phyloP scores from a whole-genome alignment of 768 basidiomycete genomes.

The Phylloporus sp. region DNA sequence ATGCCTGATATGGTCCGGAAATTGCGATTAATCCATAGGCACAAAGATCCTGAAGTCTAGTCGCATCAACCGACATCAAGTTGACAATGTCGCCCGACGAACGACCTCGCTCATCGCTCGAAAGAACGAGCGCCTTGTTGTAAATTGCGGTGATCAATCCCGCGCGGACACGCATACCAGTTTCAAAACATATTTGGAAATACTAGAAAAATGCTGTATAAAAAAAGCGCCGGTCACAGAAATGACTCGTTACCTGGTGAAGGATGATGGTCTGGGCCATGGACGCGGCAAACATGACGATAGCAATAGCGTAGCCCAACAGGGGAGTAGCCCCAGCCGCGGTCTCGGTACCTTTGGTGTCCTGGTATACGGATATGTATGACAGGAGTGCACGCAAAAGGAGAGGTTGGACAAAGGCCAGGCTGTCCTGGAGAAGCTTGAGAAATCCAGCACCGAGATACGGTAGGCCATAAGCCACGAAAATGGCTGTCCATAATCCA shows the following conservation, averaged over 20 bases:
- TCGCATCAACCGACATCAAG: slow-evolving; percentile 83
- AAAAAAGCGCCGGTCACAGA: background rate
- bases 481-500: slow-evolving; percentile 67
- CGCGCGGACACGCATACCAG: slow-evolving; percentile 89
- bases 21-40: slow-evolving; percentile 78
- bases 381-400: slow-evolving; percentile 71
- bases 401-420: slow-evolving; percentile 84
- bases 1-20: slow-evolving; percentile 79
- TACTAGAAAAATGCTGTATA: slow-evolving; percentile 51
- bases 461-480: slow-evolving; percentile 71
- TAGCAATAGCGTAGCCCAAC: slow-evolving; percentile 71
- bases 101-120: slow-evolving; percentile 76
- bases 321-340: slow-evolving; percentile 33
- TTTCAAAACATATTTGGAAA: slow-evolving; percentile 75
- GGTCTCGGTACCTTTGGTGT: slow-evolving; percentile 31
- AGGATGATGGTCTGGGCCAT: slow-evolving; percentile 70
- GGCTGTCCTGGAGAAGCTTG: slow-evolving; percentile 70
- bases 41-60: slow-evolving; percentile 71
- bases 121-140: slow-evolving; percentile 76
- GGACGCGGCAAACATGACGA: slow-evolving; percentile 75
- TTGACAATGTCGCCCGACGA: slow-evolving; percentile 92
- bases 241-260: slow-evolving; percentile 53
- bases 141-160: slow-evolving; percentile 84
- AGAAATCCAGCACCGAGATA: slow-evolving; percentile 56
- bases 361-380: slow-evolving; percentile 78